These are phyloP conservation scores for Cladosporium sp. DNA, from an alignment of 2,329 filamentous ascomycete species.

Conservation along the genomic window DNA sequence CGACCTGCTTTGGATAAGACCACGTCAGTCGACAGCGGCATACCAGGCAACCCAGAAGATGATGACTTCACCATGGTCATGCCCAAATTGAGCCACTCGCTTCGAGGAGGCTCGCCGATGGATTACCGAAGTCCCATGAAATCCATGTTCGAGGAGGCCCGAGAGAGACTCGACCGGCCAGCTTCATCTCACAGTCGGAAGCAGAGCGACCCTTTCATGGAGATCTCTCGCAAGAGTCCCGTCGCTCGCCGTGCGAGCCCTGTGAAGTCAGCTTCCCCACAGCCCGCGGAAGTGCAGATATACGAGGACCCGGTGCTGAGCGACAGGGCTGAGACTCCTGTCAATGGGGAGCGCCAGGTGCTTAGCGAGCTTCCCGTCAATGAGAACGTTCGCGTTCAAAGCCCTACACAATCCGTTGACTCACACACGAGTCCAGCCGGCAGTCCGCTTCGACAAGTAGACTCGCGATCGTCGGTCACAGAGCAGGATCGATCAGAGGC, in stretches of 20 bases:
- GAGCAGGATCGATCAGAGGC: constrained; percentile 39
- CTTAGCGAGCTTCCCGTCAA: constrained; percentile 51
- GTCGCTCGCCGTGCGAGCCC: constrained; percentile 18
- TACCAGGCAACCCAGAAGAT: constrained; percentile 35
- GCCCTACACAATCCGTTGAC: constrained; percentile 26
- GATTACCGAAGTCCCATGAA: constrained; percentile 30
- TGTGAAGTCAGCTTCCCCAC: constrained; percentile 24
- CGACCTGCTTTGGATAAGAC: constrained; percentile 37
- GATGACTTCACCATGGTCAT: constrained; percentile 51
- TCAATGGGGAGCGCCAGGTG: constrained; percentile 36
- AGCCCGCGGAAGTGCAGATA: constrained; percentile 43
- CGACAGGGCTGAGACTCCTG: constrained; percentile 27
- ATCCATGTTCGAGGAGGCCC: constrained; percentile 31
- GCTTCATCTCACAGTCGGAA: constrained; percentile 8
- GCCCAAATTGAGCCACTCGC: constrained; percentile 33
- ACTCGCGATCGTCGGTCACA: constrained; percentile 18
- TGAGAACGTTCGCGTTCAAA: constrained; percentile 35
- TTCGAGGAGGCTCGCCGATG: constrained; percentile 25
- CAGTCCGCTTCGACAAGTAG: constrained; percentile 23
- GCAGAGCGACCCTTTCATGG: constrained; percentile 12
- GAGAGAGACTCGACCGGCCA: constrained; percentile 19
- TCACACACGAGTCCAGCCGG: constrained; percentile 27
- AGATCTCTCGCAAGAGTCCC: constrained; percentile 1
- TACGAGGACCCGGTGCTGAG: constrained; percentile 51
- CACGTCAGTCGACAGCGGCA: constrained; percentile 37